Base-by-base conservation (phyloP, 257 asterid species). In the Handroanthus guayacan region DNA sequence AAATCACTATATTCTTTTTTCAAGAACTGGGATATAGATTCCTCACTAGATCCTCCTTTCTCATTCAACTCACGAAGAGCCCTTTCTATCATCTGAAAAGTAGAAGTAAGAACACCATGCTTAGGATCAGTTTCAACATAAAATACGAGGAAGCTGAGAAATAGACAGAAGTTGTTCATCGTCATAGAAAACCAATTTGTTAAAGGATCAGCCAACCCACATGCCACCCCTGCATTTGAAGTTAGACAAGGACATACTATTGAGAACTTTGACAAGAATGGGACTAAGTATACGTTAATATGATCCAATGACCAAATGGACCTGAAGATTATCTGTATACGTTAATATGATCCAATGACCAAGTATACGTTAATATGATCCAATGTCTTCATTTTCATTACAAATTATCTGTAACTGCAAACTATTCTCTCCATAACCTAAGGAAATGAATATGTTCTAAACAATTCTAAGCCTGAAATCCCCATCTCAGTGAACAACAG, bases 1-100 rank as follows among this genome's bases (percentile, higher is more conserved):
- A 88, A 68, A 72, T 75, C 75, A 2, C 38, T 18, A 60, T 87
- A 76, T 57, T 83, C 77, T 16, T 69, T 74, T 20, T 20, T 4
- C 44, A 89, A 52, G 36, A 76, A 85, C 64, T 78, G 63, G 14
- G 82, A 86, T 65, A 86, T 85, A 5, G 79, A 63, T 57, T 72
- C 85, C 63, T 78, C 84, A 1, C 78, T 77, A 5, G 85, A 81
- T 51, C 87, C 88, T 43, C 83, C 79, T 51, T 81, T 74, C 82
- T 83, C 80, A 13, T 84, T 76, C 80, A 86, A 67, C 70, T 75
- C 80, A 3, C 16, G 13, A 37, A 86, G 65, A 4, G 89, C 91
- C 60, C 70, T 47, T 38, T 74, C 71, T 78, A 86, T 86, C 91
- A 86, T 89, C 91, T 86, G 86, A 47, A 70, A 71, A 51, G 61